A percentile compares a stretch with the other conserved stretches of the same genome.
These are phyloP conservation scores for Artemisia tridentata DNA, from an alignment of 129 eudicot genomes.

Conservation along the genomic window DNA sequence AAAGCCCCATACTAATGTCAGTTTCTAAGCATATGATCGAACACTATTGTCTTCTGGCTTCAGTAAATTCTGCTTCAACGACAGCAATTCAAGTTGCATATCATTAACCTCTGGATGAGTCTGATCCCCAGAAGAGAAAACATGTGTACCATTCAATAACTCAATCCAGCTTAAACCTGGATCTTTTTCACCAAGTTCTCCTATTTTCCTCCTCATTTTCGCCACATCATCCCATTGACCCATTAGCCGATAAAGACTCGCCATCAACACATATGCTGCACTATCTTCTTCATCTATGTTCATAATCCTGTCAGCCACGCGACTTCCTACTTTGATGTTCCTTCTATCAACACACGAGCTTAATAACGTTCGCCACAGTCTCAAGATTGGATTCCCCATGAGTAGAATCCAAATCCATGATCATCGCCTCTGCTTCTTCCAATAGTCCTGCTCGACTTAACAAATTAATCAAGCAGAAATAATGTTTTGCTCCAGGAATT, in stretches of 20 bases:
- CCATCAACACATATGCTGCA: conserved; percentile 49
- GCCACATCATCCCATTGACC: conserved; percentile 73
- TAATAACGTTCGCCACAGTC: conserved; percentile 67
- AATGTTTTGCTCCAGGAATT: conserved; percentile 63
- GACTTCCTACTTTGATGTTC: conserved; percentile 46
- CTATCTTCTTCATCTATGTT: conserved; percentile 42
- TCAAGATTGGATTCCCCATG: conserved; percentile 35
- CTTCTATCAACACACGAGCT: conserved; percentile 53
- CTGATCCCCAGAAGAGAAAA: conserved; percentile 66
- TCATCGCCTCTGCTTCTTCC: conserved; percentile 63
- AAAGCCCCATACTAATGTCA: too few species aligned
- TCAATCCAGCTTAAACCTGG: conserved; percentile 83
- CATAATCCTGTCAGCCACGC: conserved; percentile 58
- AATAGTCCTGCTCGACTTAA: conserved; percentile 73
- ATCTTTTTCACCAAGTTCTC: conserved; percentile 51
- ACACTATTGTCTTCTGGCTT: conserved; percentile 28
- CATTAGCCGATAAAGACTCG: conserved; percentile 49
- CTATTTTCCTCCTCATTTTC: conserved; percentile 54
- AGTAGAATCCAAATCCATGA: conserved; percentile 38
- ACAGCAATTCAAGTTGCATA: conserved; percentile 41
- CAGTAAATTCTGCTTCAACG: conserved; percentile 40
- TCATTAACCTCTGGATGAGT: conserved; percentile 47
- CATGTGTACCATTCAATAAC: conserved; percentile 37
- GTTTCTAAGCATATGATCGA: neutral
- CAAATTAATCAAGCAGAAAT: conserved; percentile 69